Base-by-base conservation (phyloP, 2,329 filamentous ascomycete species). In the Nemania diffusa region DNA sequence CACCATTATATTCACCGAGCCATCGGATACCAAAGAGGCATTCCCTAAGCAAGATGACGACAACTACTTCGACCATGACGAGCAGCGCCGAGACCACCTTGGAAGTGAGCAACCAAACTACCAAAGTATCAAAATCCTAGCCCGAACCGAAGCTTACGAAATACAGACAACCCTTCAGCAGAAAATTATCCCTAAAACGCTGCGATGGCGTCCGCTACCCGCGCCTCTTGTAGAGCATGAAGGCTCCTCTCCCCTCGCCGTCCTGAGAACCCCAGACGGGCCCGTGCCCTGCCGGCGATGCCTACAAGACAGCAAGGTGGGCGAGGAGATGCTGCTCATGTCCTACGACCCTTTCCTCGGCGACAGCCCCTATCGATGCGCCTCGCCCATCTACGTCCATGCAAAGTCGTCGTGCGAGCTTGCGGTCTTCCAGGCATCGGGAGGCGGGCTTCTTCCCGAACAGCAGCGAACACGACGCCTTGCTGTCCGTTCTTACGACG, bases 271-370 rank as follows among this genome's bases (percentile, higher is more conserved):
- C 2, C 65, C 65, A 11, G 51, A 53, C 24, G 4, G 1, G 1
- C 56, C 68, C 2, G 65, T 64, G 4, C 68, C 68, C 40, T 70
- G 68, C 34, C 62, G 68, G 3, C 65, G 65, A 9, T 70, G 65
- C 32, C 56, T 66, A 5, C 59, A 62, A 32, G 59, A 62, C 51
- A 66, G 59, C 63, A 24, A 26, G 3, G 52, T 62, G 17, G 65
- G 68, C 50, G 62, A 68, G 7, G 65, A 65, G 37, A 62, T 70
- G 65, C 7, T 70, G 44, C 66, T 70, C 2, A 5, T 66, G 11
- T 69, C 65, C n/a, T 68, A 68, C 27, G 60, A 66, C 46, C 65
- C 68, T 20, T 70, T 70, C 29, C 59, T 65, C 29, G 68, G 68
- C 56, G 46, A 62, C 32, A 69, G 68, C 26, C 68, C 68, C 44